These are phyloP conservation scores for Cordyceps tenuipes DNA, from an alignment of 2,329 filamentous ascomycete genomes.

Conservation along the genomic window DNA sequence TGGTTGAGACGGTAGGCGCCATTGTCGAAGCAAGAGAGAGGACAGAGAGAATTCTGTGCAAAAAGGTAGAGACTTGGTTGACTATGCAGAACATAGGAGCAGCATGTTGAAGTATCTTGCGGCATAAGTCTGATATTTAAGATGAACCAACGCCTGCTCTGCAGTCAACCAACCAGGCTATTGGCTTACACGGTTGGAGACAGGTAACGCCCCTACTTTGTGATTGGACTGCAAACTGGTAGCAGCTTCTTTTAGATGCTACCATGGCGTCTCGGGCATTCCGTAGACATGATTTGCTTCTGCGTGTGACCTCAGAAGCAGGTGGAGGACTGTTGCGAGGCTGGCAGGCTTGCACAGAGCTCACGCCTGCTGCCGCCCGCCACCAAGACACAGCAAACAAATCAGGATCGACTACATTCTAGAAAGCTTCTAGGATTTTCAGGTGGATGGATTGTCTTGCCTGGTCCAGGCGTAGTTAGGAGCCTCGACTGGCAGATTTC, in stretches of 20 bases:
- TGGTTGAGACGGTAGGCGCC: background rate
- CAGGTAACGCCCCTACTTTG: background rate
- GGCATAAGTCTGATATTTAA: background rate
- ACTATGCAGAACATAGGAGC: background rate
- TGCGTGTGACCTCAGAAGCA: background rate
- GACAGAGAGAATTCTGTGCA: background rate
- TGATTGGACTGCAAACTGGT: background rate
- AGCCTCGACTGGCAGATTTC: background rate
- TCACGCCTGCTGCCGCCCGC: background rate
- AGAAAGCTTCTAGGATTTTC: background rate
- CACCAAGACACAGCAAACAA: slow-evolving; percentile 6
- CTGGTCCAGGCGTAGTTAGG: background rate
- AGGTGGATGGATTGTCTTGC: background rate
- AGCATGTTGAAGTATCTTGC: background rate
- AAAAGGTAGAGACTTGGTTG: background rate
- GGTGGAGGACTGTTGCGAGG: background rate
- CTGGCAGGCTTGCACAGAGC: background rate
- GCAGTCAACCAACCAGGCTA: background rate
- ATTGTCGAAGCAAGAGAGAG: background rate
- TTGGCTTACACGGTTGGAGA: background rate
- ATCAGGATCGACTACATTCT: background rate
- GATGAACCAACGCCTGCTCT: background rate
- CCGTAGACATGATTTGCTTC: background rate
- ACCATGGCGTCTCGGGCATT: background rate
- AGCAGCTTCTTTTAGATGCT: background rate